A percentile compares a stretch with the other conserved stretches of the same genome.
phyloP scores from a whole-genome alignment of 2,329 filamentous ascomycete species.

The Ambrosiella xylebori region DNA sequence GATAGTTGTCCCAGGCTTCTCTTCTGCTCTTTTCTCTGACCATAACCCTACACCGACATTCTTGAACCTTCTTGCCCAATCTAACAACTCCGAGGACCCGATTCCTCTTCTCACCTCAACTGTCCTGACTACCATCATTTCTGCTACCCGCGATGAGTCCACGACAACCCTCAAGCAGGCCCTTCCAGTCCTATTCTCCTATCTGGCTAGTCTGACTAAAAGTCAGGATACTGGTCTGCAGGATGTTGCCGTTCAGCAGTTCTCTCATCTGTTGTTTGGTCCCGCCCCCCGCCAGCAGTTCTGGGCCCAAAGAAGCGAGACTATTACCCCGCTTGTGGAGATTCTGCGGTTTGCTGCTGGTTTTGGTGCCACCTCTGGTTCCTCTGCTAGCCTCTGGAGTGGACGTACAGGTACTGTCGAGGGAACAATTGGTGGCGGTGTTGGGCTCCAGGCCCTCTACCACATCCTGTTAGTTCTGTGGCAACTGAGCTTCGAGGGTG shows the following conservation, averaged over 20 bases:
- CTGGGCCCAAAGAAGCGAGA: conserved; percentile 81
- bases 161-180: conserved; percentile 54
- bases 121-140: conserved; percentile 66
- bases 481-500: conserved; percentile 92
- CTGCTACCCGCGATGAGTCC: conserved; percentile 44
- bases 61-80: conserved; percentile 65
- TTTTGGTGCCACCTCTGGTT: conserved; percentile 47
- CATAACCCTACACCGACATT: conserved; percentile 68
- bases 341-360: conserved; percentile 67
- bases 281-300: conserved; percentile 62
- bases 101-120: conserved; percentile 82
- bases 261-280: conserved; percentile 68
- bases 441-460: conserved; percentile 84
- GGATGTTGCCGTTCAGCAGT: conserved; percentile 87
- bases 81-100: conserved; percentile 55
- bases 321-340: conserved; percentile 61
- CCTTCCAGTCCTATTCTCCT: conserved; percentile 67
- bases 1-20: conserved; percentile 62
- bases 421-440: conserved; percentile 54
- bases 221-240: conserved; percentile 78
- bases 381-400: conserved; percentile 44
- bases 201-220: conserved; percentile 69
- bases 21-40: conserved; percentile 57
- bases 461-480: conserved; percentile 85
- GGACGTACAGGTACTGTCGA: conserved; percentile 47